Conservation (phyloP, 2,329 filamentous ascomycete species). For the Purpureocillium takamizusanense region DNA sequence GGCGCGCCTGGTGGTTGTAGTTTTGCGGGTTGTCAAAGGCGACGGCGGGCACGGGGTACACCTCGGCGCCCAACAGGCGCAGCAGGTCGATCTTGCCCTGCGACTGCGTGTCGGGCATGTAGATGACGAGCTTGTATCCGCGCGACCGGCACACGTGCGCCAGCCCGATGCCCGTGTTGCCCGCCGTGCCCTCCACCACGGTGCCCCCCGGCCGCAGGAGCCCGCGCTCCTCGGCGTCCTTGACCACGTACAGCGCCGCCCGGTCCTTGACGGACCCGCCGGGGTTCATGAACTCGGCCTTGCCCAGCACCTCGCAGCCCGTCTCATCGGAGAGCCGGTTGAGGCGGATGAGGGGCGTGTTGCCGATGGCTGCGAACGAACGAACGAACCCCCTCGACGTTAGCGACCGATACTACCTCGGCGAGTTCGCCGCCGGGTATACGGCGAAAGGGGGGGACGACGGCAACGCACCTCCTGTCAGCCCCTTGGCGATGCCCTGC, state of each 20-base stretch:
- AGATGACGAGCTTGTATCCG: constrained; percentile 93
- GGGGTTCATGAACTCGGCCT: constrained; percentile 98
- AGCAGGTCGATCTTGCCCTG: constrained; percentile 96
- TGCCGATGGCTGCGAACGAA: constrained; percentile 69
- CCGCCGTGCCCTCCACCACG: constrained; percentile 92
- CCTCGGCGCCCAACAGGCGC: constrained; percentile 83
- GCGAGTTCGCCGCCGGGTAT: no score
- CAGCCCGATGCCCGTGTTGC: constrained; percentile 95
- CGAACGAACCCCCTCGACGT: neutral
- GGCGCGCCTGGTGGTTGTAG: constrained; percentile 91
- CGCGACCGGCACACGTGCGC: constrained; percentile 90
- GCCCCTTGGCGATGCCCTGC: constrained; percentile 67
- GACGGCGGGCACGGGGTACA: constrained; percentile 91
- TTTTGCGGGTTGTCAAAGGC: constrained; percentile 92
- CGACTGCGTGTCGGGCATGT: constrained; percentile 98
- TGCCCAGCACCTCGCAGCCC: constrained; percentile 88
- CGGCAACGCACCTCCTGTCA: constrained; percentile 63
- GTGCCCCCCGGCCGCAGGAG: constrained; percentile 79
- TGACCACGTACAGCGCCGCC: constrained; percentile 86
- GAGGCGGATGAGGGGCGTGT: constrained; percentile 87
- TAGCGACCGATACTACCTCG: neutral
- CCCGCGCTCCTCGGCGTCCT: constrained; percentile 84
- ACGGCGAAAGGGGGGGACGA: neutral
- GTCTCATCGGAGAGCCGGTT: constrained; percentile 84
- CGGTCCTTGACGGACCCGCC: constrained; percentile 95